Evolutionary conservation across 1,139 yeast genomes (phyloP).

Genomic region (Kurtzmaniella quercitrusa): DNA sequence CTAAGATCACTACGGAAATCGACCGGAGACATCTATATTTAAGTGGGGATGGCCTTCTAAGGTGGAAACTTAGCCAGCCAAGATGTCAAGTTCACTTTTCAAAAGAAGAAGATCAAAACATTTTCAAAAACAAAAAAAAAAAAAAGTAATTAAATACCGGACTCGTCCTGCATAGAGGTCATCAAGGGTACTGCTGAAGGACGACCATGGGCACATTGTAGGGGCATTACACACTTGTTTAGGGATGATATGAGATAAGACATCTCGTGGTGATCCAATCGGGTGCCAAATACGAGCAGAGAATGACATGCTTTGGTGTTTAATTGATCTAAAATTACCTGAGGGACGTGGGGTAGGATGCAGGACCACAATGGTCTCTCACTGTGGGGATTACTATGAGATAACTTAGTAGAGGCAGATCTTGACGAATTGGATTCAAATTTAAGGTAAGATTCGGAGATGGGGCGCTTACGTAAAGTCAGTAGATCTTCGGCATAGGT

Average conservation of each 20-base stretch:
- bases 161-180: neutral
- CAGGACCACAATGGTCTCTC: neutral
- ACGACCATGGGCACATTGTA: conserved; percentile 85
- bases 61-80: no score
- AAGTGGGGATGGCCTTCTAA: no score
- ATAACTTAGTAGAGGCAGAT: no score
- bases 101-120: neutral
- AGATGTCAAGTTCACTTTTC: no score
- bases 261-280: conserved; percentile 42
- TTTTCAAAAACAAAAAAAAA: no score
- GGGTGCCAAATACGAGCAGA: conserved; percentile 72
- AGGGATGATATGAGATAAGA: conserved; percentile 36
- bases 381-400: neutral
- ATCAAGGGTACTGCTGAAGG: conserved; percentile 50
- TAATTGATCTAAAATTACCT: conserved; percentile 42
- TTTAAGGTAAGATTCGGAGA: neutral
- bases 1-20: neutral
- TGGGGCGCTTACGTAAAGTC: neutral
- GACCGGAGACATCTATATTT: neutral
- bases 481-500: neutral
- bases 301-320: conserved; percentile 68
- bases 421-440: no score
- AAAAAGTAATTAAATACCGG: neutral
- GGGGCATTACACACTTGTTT: conserved; percentile 53
- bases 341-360: conserved; percentile 34